A percentile compares a stretch with the other conserved stretches of the same genome.
phyloP scores from a whole-genome alignment of 2,329 filamentous ascomycete genomes.

The Polytolypa hystricis region DNA sequence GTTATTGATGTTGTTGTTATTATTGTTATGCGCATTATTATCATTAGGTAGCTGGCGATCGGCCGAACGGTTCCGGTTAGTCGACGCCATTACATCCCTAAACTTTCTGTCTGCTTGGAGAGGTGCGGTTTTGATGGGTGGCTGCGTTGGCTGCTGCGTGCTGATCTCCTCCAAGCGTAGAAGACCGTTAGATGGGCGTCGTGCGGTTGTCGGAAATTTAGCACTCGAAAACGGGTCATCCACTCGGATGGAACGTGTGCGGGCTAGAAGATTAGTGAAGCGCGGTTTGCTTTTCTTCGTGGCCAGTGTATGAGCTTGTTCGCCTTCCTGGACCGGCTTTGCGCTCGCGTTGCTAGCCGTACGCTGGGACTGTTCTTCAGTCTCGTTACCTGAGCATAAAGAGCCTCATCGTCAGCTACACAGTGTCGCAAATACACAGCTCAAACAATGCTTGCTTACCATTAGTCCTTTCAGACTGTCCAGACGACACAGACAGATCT shows the following conservation, averaged over 20 bases:
- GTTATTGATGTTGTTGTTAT: slow-evolving; percentile 7
- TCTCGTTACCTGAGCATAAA: slow-evolving; percentile 7
- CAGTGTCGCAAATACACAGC: neutral
- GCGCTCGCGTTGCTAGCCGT: slow-evolving; percentile 5
- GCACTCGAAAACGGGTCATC: slow-evolving; percentile 29
- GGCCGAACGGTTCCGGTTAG: slow-evolving; percentile 58
- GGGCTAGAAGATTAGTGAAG: slow-evolving; percentile 34
- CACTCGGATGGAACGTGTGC: slow-evolving; percentile 34
- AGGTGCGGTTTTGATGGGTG: slow-evolving; percentile 51
- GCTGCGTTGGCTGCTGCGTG: slow-evolving; percentile 23
- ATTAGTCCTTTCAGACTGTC: slow-evolving; percentile 19
- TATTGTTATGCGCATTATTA: slow-evolving; percentile 20
- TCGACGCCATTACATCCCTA: slow-evolving; percentile 55
- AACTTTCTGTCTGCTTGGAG: slow-evolving; percentile 56
- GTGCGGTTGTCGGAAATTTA: slow-evolving; percentile 16
- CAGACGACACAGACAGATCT: slow-evolving; percentile 26
- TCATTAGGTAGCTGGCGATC: slow-evolving; percentile 44
- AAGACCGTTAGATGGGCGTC: slow-evolving; percentile 30
- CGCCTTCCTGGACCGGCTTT: slow-evolving; percentile 9
- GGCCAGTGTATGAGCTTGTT: slow-evolving; percentile 14
- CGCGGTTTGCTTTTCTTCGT: slow-evolving; percentile 34
- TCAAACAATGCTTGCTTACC: slow-evolving; percentile 14
- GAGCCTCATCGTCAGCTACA: neutral
- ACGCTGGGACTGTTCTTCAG: slow-evolving; percentile 8
- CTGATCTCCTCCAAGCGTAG: slow-evolving; percentile 27